These are phyloP conservation scores for Astragalus glycyphyllos DNA, from an alignment of 306 rosid genomes.

Conservation along the genomic window DNA sequence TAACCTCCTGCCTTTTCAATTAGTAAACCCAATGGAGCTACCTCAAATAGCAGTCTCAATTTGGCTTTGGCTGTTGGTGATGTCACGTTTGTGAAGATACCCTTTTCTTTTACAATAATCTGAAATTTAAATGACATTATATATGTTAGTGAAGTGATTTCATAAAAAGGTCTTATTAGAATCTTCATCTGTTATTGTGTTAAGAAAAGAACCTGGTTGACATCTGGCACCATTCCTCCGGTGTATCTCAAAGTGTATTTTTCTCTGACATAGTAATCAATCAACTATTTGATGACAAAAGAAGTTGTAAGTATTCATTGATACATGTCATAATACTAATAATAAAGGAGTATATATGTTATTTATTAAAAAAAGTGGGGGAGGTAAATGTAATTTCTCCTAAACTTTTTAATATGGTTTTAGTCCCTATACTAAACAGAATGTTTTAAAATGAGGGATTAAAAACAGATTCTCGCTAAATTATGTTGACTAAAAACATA, in stretches of 20 bases:
- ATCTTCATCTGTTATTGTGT: conserved; percentile 31
- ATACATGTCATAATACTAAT: conserved; percentile 6
- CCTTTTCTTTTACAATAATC: conserved; percentile 97
- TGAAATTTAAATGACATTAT: conserved; percentile 32
- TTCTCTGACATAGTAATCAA: conserved; percentile 80
- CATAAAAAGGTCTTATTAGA: background rate
- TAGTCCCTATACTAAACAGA: too few species aligned
- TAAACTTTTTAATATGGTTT: too few species aligned
- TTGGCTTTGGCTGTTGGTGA: conserved; percentile 96
- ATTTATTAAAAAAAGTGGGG: too few species aligned
- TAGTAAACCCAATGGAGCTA: conserved; percentile 89
- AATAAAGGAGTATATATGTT: background rate
- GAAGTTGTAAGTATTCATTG: conserved; percentile 41
- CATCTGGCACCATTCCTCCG: conserved; percentile 99
- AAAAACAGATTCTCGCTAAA: too few species aligned
- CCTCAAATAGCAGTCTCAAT: conserved; percentile 92
- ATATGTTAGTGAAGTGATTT: background rate
- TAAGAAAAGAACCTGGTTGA: conserved; percentile 76
- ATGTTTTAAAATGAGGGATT: too few species aligned
- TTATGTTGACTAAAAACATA: too few species aligned
- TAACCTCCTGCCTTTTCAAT: conserved; percentile 95
- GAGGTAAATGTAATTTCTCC: too few species aligned
- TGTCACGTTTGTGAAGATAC: conserved; percentile 87
- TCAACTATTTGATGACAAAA: conserved; percentile 59
- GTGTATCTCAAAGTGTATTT: conserved; percentile 98